Percentiles rank a stretch among this genome's conserved stretches.
Conservation (phyloP, 257 asterid genomes). For the Ehretia macrophylla region DNA sequence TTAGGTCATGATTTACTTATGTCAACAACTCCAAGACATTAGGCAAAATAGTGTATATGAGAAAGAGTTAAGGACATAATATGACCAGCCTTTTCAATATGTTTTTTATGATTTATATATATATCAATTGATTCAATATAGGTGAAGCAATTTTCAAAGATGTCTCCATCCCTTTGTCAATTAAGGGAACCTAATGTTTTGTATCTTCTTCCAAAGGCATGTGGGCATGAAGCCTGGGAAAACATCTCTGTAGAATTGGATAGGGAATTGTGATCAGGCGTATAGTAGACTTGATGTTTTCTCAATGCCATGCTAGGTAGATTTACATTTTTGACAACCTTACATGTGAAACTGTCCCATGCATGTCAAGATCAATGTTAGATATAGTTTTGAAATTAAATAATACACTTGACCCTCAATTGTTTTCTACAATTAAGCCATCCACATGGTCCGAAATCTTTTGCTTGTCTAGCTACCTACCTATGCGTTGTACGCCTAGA, state of each 20-base stretch:
- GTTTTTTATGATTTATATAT: conserved; percentile 5
- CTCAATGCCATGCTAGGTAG: no score
- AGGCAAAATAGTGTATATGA: no score
- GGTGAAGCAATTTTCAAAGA: conserved; percentile 20
- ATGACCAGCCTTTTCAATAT: conserved; percentile 11
- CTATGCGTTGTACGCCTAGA: not conserved
- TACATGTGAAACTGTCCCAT: conserved; percentile 34
- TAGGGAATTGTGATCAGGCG: no score
- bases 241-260: not conserved
- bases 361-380: conserved; percentile 20
- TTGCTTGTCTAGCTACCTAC: conserved; percentile 1
- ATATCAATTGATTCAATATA: conserved; percentile 1
- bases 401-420: conserved; percentile 15
- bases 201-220: conserved; percentile 25
- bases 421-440: conserved; percentile 14
- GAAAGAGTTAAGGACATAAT: not conserved
- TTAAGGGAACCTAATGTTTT: conserved; percentile 24
- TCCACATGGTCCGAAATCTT: conserved; percentile 21
- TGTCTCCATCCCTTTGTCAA: conserved; percentile 35
- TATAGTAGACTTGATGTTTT: no score
- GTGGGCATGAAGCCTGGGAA: conserved; percentile 25
- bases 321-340: no score
- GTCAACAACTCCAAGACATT: no score
- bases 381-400: conserved; percentile 16
- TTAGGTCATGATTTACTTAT: no score